Percentiles rank a stretch among this genome's conserved stretches.
Evolutionary conservation across 2,329 filamentous ascomycete genomes (phyloP).

Genomic region (Penicillium oxalicum): DNA sequence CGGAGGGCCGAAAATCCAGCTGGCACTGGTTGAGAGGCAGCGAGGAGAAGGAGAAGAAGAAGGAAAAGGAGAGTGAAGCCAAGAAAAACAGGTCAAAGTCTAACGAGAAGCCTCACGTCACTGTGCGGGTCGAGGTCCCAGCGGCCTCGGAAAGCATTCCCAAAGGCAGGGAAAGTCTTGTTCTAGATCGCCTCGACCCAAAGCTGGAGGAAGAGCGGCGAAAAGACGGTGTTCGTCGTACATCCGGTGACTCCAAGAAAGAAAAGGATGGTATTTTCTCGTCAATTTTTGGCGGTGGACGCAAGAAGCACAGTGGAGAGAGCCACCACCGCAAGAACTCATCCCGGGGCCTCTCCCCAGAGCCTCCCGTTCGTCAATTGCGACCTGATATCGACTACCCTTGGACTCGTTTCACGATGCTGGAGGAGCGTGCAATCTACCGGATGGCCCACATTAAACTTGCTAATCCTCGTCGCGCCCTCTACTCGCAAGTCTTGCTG

Average conservation of each 20-base stretch:
- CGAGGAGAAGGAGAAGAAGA: constrained; percentile 59
- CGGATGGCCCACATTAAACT: constrained; percentile 98
- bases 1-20: constrained; percentile 69
- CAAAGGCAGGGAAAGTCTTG: constrained; percentile 67
- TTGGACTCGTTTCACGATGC: constrained; percentile 89
- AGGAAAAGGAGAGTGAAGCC: constrained; percentile 62
- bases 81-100: constrained; percentile 53
- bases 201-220: constrained; percentile 66
- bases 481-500: constrained; percentile 90
- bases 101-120: constrained; percentile 59
- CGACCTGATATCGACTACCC: constrained; percentile 89
- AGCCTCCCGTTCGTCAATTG: constrained; percentile 66
- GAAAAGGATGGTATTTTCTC: constrained; percentile 93
- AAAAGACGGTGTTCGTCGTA: constrained; percentile 70
- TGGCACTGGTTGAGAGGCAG: constrained; percentile 69
- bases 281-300: constrained; percentile 82
- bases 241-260: constrained; percentile 63
- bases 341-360: constrained; percentile 71
- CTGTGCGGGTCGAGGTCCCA: constrained; percentile 78
- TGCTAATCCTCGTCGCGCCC: constrained; percentile 85
- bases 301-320: constrained; percentile 79
- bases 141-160: constrained; percentile 68
- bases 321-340: constrained; percentile 66
- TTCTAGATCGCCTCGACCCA: constrained; percentile 72
- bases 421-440: constrained; percentile 95